Conservation (phyloP, 1,284 basidiomycete genomes). For the Fomitopsis schrenkii region DNA sequence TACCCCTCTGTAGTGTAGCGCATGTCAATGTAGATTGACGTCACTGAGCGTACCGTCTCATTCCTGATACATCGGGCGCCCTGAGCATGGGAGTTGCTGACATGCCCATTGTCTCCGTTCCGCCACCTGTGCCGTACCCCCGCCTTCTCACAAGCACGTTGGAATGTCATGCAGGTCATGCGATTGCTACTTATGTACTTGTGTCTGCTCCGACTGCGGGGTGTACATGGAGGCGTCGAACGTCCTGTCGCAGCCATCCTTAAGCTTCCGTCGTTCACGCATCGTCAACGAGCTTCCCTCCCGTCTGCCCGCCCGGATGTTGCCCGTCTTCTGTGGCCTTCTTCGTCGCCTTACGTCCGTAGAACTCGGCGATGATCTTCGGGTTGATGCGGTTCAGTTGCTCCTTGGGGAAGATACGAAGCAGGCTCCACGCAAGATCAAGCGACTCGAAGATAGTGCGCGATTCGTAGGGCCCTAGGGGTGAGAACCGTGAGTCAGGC, state of each 20-base stretch:
- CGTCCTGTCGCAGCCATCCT: neutral
- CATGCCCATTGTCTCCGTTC: neutral
- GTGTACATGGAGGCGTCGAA: neutral
- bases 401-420: constrained; percentile 99
- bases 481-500: neutral
- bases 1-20: neutral
- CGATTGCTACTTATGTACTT: constrained; percentile 2
- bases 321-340: constrained; percentile 45
- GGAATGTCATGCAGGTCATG: constrained; percentile 7
- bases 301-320: constrained; percentile 41
- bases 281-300: constrained; percentile 61
- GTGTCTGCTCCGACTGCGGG: neutral
- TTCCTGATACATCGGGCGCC: neutral
- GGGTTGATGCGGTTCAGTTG: constrained; percentile 95
- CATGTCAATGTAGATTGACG: constrained; percentile 1
- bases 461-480: constrained; percentile 88
- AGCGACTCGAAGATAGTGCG: constrained; percentile 97
- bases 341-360: constrained; percentile 70
- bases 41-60: neutral
- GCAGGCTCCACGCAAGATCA: constrained; percentile 94
- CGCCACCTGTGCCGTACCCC: neutral
- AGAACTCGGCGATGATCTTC: constrained; percentile 86
- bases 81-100: neutral
- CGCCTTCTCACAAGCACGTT: constrained; percentile 1
- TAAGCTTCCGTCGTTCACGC: constrained; percentile 16